Evolutionary conservation across 495 filamentous ascomycete species (phyloP).

Genomic region (Tricharina praecox): DNA sequence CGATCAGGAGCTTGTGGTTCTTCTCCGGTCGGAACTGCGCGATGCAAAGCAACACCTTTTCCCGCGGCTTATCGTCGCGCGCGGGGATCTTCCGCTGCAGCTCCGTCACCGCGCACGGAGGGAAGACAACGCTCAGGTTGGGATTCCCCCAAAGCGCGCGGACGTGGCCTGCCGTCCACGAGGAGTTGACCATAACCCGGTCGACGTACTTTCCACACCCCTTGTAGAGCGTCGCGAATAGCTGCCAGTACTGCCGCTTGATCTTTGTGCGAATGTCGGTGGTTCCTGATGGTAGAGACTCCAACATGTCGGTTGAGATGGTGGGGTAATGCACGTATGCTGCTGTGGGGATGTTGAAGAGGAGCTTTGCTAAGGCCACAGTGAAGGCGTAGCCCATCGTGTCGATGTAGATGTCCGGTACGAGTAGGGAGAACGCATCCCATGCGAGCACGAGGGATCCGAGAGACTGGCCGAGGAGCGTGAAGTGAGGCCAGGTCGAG

Average conservation of each 20-base stretch:
- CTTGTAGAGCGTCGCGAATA: constrained; percentile 68
- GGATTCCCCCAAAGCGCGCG: constrained; percentile 47
- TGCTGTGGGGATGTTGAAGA: constrained; percentile 75
- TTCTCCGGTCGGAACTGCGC: constrained; percentile 96
- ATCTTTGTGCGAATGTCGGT: constrained; percentile 32
- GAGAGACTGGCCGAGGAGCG: constrained; percentile 79
- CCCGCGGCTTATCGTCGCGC: constrained; percentile 36
- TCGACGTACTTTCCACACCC: constrained; percentile 67
- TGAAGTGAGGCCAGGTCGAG: constrained; percentile 79
- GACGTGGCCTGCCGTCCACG: constrained; percentile 82
- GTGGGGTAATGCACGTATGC: constrained; percentile 98
- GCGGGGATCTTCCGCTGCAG: constrained; percentile 55
- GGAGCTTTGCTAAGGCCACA: constrained; percentile 58
- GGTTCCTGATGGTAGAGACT: constrained; percentile 52
- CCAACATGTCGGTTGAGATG: constrained; percentile 95
- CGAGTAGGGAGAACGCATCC: constrained; percentile 82
- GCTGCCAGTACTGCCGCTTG: constrained; percentile 75
- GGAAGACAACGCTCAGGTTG: constrained; percentile 60
- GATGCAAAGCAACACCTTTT: constrained; percentile 67
- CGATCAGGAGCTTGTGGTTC: constrained; percentile 71
- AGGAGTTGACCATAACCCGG: constrained; percentile 90
- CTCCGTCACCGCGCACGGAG: constrained; percentile 76
- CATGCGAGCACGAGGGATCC: constrained; percentile 73
- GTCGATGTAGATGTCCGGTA: constrained; percentile 87
- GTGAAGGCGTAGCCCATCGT: constrained; percentile 97